A percentile compares a stretch with the other conserved stretches of the same genome.
Conservation (phyloP, 2,329 filamentous ascomycete genomes). For the Chaetomium olivaceum region DNA sequence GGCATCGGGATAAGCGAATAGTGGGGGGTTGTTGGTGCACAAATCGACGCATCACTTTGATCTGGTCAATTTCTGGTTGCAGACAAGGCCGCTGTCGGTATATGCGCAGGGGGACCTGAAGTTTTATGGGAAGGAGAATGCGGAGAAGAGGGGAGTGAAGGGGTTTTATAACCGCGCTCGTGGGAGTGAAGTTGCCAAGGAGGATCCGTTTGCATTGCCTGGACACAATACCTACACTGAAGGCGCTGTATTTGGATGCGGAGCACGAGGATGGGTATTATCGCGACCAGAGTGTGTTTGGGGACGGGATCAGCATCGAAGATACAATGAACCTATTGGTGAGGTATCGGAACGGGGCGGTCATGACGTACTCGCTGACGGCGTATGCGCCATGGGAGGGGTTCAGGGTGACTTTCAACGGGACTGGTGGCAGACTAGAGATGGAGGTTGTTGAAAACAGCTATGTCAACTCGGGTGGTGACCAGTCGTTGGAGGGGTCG, state of each 20-base stretch:
- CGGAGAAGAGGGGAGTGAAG: slow-evolving; percentile 54
- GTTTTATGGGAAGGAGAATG: slow-evolving; percentile 64
- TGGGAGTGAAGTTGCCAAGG: slow-evolving; percentile 51
- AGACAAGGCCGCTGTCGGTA: slow-evolving; percentile 55
- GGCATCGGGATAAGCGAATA: slow-evolving; percentile 64
- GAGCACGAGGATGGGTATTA: slow-evolving; percentile 65
- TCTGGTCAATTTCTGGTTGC: slow-evolving; percentile 63
- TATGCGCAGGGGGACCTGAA: slow-evolving; percentile 59
- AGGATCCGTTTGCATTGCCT: slow-evolving; percentile 61
- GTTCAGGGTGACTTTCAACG: slow-evolving; percentile 59
- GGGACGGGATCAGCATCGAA: slow-evolving; percentile 64
- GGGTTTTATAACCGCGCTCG: slow-evolving; percentile 53
- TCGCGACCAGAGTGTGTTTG: slow-evolving; percentile 63
- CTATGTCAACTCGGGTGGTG: slow-evolving; percentile 62
- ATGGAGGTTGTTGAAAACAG: slow-evolving; percentile 63
- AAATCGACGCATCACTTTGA: slow-evolving; percentile 67
- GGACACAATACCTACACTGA: slow-evolving; percentile 53
- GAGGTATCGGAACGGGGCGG: slow-evolving; percentile 56
- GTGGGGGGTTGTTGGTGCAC: slow-evolving; percentile 60
- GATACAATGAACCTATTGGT: slow-evolving; percentile 64
- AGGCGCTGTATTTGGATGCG: slow-evolving; percentile 60
- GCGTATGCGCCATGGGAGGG: slow-evolving; percentile 66
- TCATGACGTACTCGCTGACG: slow-evolving; percentile 59
- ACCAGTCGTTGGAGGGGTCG: slow-evolving; percentile 56
- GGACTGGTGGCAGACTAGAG: slow-evolving; percentile 59